Conservation (phyloP, 2,329 filamentous ascomycete species). For the Neoscytalidium dimidiatum region DNA sequence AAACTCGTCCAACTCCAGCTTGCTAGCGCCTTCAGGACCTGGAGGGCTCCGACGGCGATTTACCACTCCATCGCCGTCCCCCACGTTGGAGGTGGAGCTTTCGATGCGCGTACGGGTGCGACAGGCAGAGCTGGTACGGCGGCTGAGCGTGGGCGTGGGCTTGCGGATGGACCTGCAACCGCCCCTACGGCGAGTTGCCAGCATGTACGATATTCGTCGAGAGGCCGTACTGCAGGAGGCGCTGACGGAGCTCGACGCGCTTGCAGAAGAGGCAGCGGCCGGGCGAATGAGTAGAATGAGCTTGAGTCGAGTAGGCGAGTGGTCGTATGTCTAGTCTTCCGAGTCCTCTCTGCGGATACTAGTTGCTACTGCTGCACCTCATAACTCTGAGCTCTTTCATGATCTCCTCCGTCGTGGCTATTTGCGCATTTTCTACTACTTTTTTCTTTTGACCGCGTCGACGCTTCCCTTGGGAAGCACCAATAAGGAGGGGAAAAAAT, state of each 20-base stretch:
- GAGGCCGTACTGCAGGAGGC: conserved; percentile 14
- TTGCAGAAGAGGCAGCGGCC: conserved; percentile 5
- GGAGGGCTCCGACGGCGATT: conserved; percentile 2
- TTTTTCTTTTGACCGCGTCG: no score
- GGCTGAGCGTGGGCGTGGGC: conserved; percentile 9
- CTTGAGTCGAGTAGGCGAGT: conserved; percentile 7
- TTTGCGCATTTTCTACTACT: no score
- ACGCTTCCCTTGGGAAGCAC: no score
- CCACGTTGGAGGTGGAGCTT: neutral
- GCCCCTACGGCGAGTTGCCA: conserved; percentile 8
- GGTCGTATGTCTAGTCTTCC: neutral
- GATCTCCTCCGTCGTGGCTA: no score
- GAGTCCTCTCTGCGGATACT: no score
- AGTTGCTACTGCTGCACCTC: no score
- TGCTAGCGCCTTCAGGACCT: neutral
- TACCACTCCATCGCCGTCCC: neutral
- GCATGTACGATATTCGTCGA: conserved; percentile 4
- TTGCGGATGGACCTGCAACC: conserved; percentile 13
- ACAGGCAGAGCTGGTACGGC: conserved; percentile 8
- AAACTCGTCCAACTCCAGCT: neutral
- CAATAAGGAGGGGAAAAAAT: no score
- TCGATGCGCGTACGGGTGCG: conserved; percentile 5
- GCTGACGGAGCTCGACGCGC: conserved; percentile 16
- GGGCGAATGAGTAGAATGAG: conserved; percentile 12
- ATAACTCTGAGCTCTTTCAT: no score